Base-by-base conservation (phyloP, 2,329 filamentous ascomycete species). In the Neopestalotiopsis sp. region DNA sequence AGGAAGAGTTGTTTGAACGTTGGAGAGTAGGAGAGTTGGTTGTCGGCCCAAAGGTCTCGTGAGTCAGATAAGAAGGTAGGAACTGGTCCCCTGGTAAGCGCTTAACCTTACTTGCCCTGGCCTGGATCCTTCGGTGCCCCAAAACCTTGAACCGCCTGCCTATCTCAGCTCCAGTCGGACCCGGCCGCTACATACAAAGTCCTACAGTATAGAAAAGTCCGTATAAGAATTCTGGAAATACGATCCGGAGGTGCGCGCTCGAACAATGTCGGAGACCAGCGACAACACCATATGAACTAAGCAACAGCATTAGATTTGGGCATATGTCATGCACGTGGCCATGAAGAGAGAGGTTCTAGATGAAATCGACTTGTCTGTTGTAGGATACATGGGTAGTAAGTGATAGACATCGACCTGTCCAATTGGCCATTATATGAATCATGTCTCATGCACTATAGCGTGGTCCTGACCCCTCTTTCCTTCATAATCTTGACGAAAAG, bases 401-500 rank as follows among this genome's bases (percentile, higher is more conserved):
- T 28, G 24, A 2, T 28, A 28, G 24, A 28, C 34, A 38, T 38
- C 34, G 0, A 7, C 3, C 2, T 1, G 1, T 10, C 34, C 34
- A 38, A 38, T 38, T 38, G 34, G 34, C 10, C 34, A 7, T 4
- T 1, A 38, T 38, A 38, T 10, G 34, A 7, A 7, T 10, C 34
- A 38, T 38, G 6, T 10, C 34, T 38, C 34, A 38, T 28, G 24
- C 24, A 28, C 24, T 28, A 28, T 38, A 38, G 10, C 34, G 34
- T 10, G 10, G 10, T 38, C 10, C 10, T 38, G 1, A 7, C 6
- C 34, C 10, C 6, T 38, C 34, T 38, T n/a, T n/a, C n/a, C 17
- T n/a, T 24, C 20, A 63, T 14, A 63, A n/a, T 40, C 61, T 38
- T 13, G 61, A 63, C 3, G 61, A 40, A 38, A 63, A 63, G 13